A percentile compares a stretch with the other conserved stretches of the same genome.
phyloP scores from a whole-genome alignment of 2,329 filamentous ascomycete species.

The Ceratocystis eucalypticola region DNA sequence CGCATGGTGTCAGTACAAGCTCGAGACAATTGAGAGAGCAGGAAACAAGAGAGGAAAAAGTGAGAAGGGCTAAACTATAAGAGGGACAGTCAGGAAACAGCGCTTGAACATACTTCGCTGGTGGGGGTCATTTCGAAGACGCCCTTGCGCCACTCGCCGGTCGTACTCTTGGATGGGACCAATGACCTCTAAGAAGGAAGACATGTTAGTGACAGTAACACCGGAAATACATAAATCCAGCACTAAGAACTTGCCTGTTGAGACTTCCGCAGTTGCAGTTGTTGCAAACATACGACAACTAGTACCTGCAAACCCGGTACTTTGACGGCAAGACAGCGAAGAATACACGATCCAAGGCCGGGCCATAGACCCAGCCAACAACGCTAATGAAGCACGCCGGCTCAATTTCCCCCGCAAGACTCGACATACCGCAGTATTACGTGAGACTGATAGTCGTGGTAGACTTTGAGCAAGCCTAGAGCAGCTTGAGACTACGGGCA shows the following conservation, averaged over 20 bases:
- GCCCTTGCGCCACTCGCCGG: constrained; percentile 57
- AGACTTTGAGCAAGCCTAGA: neutral
- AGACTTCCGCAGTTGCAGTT: neutral
- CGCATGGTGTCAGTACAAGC: neutral
- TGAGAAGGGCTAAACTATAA: no score
- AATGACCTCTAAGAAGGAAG: constrained; percentile 21
- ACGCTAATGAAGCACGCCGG: neutral
- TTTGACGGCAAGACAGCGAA: neutral
- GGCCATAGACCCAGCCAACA: neutral
- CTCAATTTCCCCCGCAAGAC: neutral
- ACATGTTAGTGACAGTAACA: neutral
- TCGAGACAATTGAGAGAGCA: neutral
- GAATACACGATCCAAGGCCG: neutral
- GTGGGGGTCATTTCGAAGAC: constrained; percentile 74
- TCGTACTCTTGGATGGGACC: constrained; percentile 87
- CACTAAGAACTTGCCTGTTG: neutral
- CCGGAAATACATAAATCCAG: neutral
- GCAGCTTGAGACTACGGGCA: neutral
- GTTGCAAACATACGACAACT: neutral
- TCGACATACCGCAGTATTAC: neutral
- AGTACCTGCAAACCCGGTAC: neutral
- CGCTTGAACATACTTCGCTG: constrained; percentile 53
- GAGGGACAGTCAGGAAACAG: neutral
- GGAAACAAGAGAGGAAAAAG: no score
- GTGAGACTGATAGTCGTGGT: neutral